Evolutionary conservation across 148 eudicot species (phyloP).

Genomic region (Amaranthus palmeri): DNA sequence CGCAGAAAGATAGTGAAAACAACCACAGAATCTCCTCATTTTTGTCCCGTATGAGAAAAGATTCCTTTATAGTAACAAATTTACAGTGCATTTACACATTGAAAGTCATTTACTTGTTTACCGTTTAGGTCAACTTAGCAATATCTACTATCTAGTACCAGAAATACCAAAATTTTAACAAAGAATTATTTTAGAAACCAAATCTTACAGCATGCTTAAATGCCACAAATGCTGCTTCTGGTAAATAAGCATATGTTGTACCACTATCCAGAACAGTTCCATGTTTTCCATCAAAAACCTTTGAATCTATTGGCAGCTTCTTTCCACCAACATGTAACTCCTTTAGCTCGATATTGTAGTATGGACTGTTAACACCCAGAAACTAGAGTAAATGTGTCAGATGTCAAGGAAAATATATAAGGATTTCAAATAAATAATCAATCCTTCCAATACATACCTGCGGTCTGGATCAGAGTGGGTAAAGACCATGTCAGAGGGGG

Average conservation of each 20-base stretch:
- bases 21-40: not conserved
- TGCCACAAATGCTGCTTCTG: conserved; percentile 72
- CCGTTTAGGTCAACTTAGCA: not conserved
- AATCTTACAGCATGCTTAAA: conserved; percentile 82
- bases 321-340: conserved; percentile 85
- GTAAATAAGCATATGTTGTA: conserved; percentile 88
- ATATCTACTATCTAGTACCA: not conserved
- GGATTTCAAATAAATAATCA: conserved; percentile 18
- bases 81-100: not conserved
- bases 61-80: not conserved
- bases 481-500: conserved; percentile 75
- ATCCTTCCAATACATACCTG: conserved; percentile 54
- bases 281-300: conserved; percentile 79
- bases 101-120: not conserved
- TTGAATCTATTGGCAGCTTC: conserved; percentile 47
- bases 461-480: conserved; percentile 74
- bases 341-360: conserved; percentile 91
- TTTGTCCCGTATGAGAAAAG: too few species aligned
- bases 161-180: conserved; percentile 13
- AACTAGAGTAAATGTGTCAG: conserved; percentile 98
- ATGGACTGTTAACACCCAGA: conserved; percentile 96
- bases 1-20: not conserved
- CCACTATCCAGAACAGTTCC: conserved; percentile 93
- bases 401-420: conserved; percentile 45
- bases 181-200: not conserved